A percentile compares a stretch with the other conserved stretches of the same genome.
phyloP scores from a whole-genome alignment of 768 basidiomycete genomes.

The Rubroboletus pulcherrimus region DNA sequence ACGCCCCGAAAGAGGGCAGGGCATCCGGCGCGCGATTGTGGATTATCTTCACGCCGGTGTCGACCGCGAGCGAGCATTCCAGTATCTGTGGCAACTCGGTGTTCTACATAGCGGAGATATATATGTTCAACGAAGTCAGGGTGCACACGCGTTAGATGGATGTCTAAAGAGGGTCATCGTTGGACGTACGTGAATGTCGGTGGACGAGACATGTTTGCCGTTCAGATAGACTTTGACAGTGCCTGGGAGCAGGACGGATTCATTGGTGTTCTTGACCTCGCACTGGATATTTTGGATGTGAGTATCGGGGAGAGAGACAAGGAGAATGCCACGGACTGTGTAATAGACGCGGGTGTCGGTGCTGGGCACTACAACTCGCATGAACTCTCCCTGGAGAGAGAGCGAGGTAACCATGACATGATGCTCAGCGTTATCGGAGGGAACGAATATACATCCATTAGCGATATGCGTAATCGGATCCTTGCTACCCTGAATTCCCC shows the following conservation, averaged over 20 bases:
- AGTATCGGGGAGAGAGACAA: neutral
- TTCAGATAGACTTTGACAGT: constrained; percentile 27
- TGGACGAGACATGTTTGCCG: constrained; percentile 27
- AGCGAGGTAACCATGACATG: constrained; percentile 23
- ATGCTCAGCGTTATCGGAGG: constrained; percentile 10
- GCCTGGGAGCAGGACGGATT: constrained; percentile 27
- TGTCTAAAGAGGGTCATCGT: neutral
- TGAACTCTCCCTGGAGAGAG: constrained; percentile 19
- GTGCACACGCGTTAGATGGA: neutral
- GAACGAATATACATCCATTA: constrained; percentile 10
- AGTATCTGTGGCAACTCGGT: constrained; percentile 14
- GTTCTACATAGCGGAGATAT: constrained; percentile 3
- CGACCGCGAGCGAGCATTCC: constrained; percentile 21
- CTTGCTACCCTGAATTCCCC: constrained; percentile 11
- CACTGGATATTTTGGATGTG: constrained; percentile 8
- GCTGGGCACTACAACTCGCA: constrained; percentile 22
- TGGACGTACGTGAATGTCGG: constrained; percentile 18
- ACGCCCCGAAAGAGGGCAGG: constrained; percentile 2
- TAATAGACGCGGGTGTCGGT: constrained; percentile 18
- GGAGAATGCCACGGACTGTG: constrained; percentile 6
- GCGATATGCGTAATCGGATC: constrained; percentile 20
- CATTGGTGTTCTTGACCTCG: constrained; percentile 25
- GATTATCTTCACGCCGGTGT: constrained; percentile 12
- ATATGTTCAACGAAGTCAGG: no score
- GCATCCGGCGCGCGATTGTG: constrained; percentile 12